phyloP scores from a whole-genome alignment of 2,329 filamentous ascomycete genomes.

The Pseudofabraea citricarpa region DNA sequence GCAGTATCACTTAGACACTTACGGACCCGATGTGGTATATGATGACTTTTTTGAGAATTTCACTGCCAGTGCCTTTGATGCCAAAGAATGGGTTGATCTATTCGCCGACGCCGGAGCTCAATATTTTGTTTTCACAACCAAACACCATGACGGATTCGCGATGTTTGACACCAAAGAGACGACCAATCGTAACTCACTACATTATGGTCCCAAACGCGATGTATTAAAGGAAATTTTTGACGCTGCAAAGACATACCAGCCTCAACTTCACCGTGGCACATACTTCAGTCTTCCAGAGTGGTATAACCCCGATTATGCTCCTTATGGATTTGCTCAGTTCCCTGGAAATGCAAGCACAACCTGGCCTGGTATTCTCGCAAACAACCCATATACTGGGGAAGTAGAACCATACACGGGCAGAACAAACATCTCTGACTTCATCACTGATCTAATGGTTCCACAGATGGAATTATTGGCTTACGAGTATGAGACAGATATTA shows the following conservation, averaged over 20 bases:
- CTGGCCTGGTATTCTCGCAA: constrained; percentile 34
- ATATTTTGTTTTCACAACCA: constrained; percentile 42
- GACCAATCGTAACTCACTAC: constrained; percentile 35
- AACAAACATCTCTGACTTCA: constrained; percentile 34
- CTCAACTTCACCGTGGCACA: constrained; percentile 36
- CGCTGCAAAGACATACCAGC: constrained; percentile 35
- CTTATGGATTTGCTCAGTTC: constrained; percentile 37
- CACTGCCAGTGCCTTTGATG: constrained; percentile 43
- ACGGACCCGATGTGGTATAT: constrained; percentile 46
- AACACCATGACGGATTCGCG: constrained; percentile 44
- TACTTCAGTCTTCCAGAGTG: constrained; percentile 46
- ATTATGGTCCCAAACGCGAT: constrained; percentile 37
- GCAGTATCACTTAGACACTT: constrained; percentile 44
- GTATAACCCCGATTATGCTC: constrained; percentile 41
- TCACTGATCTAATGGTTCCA: constrained; percentile 38
- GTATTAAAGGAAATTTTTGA: constrained; percentile 39
- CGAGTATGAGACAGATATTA: constrained; percentile 39
- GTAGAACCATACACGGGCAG: constrained; percentile 38
- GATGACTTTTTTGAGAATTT: constrained; percentile 52
- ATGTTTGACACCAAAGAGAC: constrained; percentile 36
- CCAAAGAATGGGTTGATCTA: constrained; percentile 49
- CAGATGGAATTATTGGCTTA: constrained; percentile 42
- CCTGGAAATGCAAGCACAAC: constrained; percentile 23
- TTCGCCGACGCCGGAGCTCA: constrained; percentile 44
- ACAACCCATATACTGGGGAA: constrained; percentile 38